Evolutionary conservation across 331 rosid genomes (phyloP).

Genomic region (Ulmus americana): DNA sequence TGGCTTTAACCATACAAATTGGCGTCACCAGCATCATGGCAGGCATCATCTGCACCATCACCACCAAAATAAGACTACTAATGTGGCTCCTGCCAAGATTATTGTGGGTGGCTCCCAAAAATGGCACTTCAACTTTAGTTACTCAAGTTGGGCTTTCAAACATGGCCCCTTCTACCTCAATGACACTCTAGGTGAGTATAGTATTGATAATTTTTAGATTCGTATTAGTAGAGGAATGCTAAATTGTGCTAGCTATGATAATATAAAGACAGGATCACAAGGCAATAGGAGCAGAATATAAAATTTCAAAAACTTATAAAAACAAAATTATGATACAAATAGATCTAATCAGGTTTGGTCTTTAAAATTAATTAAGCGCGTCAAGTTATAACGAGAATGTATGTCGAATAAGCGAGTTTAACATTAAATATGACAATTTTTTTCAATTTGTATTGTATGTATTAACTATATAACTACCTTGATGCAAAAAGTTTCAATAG

Average conservation of each 20-base stretch:
- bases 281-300: no score
- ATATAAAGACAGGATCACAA: no score
- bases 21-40: conserved; percentile 23
- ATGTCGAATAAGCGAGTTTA: background rate
- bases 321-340: no score
- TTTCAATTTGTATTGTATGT: no score
- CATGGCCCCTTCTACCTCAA: conserved; percentile 44
- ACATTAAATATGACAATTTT: no score
- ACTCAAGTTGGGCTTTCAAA: conserved; percentile 43
- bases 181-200: conserved; percentile 48
- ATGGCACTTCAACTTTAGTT: conserved; percentile 54
- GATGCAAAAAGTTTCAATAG: no score
- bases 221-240: no score
- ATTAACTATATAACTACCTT: no score
- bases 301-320: no score
- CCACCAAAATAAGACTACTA: conserved; percentile 21
- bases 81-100: conserved; percentile 26
- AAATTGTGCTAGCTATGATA: no score
- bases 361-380: background rate
- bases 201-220: no score
- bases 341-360: no score
- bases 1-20: conserved; percentile 31
- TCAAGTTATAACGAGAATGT: background rate
- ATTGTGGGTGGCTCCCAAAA: conserved; percentile 47
- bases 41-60: conserved; percentile 4